Conservation (phyloP, 257 asterid species). For the Nicotiana otophora region DNA sequence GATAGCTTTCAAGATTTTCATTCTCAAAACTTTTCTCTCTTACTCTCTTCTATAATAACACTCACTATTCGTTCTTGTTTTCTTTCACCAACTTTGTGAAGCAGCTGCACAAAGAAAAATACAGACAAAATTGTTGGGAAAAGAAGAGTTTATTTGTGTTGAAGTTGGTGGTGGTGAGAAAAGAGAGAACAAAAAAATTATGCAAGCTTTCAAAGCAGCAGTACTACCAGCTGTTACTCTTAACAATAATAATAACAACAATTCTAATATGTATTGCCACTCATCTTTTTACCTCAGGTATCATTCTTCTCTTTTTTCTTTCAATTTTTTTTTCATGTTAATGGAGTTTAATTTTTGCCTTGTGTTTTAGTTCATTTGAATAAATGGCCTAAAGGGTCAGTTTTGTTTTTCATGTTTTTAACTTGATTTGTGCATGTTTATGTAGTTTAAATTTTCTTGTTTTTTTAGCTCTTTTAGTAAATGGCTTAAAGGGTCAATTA, state of each 20-base stretch:
- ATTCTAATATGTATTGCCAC: conserved; percentile 54
- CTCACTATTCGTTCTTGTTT: not conserved
- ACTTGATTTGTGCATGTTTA: too few species aligned
- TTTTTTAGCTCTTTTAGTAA: too few species aligned
- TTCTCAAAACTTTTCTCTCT: not conserved
- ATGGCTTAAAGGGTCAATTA: too few species aligned
- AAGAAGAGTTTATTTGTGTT: not conserved
- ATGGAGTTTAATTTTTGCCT: too few species aligned
- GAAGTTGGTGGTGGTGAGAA: not conserved
- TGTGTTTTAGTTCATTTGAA: too few species aligned
- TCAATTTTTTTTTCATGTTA: too few species aligned
- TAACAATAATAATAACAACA: conserved; percentile 11
- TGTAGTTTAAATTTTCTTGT: too few species aligned
- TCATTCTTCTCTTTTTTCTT: not conserved
- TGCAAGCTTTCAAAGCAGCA: conserved; percentile 54
- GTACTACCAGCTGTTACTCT: conserved; percentile 22
- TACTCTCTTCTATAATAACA: too few species aligned
- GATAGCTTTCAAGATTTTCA: conserved; percentile 17
- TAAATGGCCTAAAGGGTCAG: not conserved
- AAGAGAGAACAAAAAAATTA: conserved; percentile 11
- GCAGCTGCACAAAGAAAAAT: not conserved
- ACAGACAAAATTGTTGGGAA: not conserved
- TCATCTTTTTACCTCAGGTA: conserved; percentile 68
- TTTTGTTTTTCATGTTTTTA: not conserved
- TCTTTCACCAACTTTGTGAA: conserved; percentile 11